phyloP scores from a whole-genome alignment of 2,329 filamentous ascomycete genomes.

The Mycosphaerella arachidis region DNA sequence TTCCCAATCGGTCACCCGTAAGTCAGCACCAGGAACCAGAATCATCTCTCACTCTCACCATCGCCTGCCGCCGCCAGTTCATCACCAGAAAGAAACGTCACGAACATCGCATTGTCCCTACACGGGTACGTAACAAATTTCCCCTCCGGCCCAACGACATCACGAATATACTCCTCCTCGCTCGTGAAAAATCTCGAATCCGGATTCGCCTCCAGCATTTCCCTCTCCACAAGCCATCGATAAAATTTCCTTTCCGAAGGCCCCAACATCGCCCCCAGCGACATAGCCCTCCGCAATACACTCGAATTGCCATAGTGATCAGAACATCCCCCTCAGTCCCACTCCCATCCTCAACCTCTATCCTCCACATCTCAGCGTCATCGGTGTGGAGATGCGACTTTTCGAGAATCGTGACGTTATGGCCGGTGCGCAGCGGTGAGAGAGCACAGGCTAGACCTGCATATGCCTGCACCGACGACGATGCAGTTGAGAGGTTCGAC shows the following conservation, averaged over 20 bases:
- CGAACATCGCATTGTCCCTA: constrained; percentile 41
- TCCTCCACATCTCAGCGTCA: constrained; percentile 20
- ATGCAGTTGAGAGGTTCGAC: constrained; percentile 24
- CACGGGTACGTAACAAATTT: constrained; percentile 47
- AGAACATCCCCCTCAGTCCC: constrained; percentile 25
- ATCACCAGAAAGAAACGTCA: constrained; percentile 20
- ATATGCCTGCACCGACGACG: constrained; percentile 45
- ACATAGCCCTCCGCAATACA: constrained; percentile 5
- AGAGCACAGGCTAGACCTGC: constrained; percentile 52
- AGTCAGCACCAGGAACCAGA: not conserved
- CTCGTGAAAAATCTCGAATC: constrained; percentile 27
- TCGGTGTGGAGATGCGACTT: constrained; percentile 51
- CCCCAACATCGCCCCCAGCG: constrained; percentile 16
- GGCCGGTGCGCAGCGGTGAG: constrained; percentile 50
- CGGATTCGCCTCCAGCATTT: constrained; percentile 40
- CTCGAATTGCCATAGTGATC: constrained; percentile 28
- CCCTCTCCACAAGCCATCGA: constrained; percentile 50
- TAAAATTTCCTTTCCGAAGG: constrained; percentile 52
- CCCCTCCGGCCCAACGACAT: constrained; percentile 41
- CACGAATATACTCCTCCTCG: constrained; percentile 31
- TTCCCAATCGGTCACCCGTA: constrained; percentile 32
- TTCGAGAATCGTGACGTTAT: constrained; percentile 50
- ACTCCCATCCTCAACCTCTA: constrained; percentile 25
- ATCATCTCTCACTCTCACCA: not conserved
- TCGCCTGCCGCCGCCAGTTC: constrained; percentile 2